Evolutionary conservation across 768 basidiomycete genomes (phyloP), one percentile per base, ranked within the genome.

Genomic region (Chalciporus chontae): DNA sequence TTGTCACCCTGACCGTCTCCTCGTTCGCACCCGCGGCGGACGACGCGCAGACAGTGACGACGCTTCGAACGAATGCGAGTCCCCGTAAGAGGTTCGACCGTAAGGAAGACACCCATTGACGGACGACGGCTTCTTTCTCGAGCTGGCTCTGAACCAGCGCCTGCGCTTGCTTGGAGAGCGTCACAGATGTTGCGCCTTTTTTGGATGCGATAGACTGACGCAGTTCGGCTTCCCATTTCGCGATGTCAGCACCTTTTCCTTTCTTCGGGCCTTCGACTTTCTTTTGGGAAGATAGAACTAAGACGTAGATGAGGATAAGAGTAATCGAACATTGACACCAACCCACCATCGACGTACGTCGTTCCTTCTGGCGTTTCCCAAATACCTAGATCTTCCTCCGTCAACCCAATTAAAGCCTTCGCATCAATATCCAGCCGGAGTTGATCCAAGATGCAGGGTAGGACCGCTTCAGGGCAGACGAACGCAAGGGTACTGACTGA

Each of bases 151-250:
- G 78, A 11, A 98, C 80, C n/a, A 91, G 77, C 0, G 82, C 84
- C 52, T 87, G 83, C 51, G 96, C 91, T 51, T 87, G 84, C 63
- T 93, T 97, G 1, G 89, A 90, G 15, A 97, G 67, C 1, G 73
- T 73, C 6, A 69, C 71, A 2, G 73, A 58, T 2, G 68, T 62
- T 1, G 75, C 68, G 9, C 80, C 77, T 65, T 90, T 91, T 73
- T 97, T 97, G 48, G 71, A 80, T 6, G 90, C 89, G 1, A 97
- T 73, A 0, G 85, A 82, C 57, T 89, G 85, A 9, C 94, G 81
- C n/a, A 95, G 73, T 52, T 99, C 94, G 23, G 85, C 87, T 53
- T 99, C 96, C 95, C 95, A 99, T 61, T 90, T 86, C 15, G 90
- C 87, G 13, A 95, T 87, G 31, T 90, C 91, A 5, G 87, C 82